Conservation (phyloP, 345 rosid genomes). For the Jatropha curcas region DNA sequence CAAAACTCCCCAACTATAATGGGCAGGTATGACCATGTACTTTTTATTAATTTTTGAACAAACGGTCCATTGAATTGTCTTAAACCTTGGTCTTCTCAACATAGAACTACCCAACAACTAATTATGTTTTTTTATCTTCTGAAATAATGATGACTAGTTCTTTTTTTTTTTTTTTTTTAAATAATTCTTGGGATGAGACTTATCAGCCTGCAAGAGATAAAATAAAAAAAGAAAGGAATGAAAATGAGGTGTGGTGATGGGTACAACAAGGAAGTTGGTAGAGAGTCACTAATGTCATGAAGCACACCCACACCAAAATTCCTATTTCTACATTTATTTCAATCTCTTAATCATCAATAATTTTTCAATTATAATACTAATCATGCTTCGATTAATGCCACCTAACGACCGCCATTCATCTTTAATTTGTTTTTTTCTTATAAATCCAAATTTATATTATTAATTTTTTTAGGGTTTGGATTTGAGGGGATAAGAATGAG, state of each 20-base stretch:
- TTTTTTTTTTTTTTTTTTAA: no score
- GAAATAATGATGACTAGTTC: neutral
- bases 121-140: no score
- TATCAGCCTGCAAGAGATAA: no score
- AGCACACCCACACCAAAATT: neutral
- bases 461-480: neutral
- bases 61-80: neutral
- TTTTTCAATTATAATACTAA: constrained; percentile 5
- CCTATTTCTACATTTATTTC: constrained; percentile 1
- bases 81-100: neutral
- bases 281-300: constrained; percentile 1
- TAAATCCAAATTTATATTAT: neutral
- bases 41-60: no score
- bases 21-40: no score
- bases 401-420: constrained; percentile 12
- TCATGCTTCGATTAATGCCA: constrained; percentile 8
- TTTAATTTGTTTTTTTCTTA: neutral
- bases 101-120: neutral
- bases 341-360: constrained; percentile 7
- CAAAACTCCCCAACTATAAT: no score
- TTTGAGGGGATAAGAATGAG: constrained; percentile 27
- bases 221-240: neutral
- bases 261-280: constrained; percentile 1
- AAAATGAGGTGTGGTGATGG: no score
- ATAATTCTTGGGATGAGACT: no score